These are phyloP conservation scores for Ilyonectria destructans DNA, from an alignment of 2,329 filamentous ascomycete genomes.

Conservation along the genomic window DNA sequence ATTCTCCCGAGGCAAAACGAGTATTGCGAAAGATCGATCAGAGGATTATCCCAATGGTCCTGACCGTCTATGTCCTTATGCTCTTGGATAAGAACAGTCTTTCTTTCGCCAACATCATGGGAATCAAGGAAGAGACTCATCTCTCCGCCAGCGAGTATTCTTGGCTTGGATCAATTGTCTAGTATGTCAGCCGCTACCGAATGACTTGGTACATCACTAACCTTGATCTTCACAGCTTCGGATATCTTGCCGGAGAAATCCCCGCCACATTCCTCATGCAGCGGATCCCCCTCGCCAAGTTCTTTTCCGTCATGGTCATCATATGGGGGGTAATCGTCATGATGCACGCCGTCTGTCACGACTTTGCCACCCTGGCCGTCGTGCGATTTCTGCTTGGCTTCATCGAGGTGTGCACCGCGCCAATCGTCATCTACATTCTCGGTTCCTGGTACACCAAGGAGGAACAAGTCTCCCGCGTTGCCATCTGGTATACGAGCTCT, in stretches of 20 bases:
- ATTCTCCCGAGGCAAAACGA: slow-evolving; percentile 20
- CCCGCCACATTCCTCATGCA: slow-evolving; percentile 27
- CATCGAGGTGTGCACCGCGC: slow-evolving; percentile 23
- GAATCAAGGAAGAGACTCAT: slow-evolving; percentile 20
- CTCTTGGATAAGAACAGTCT: slow-evolving; percentile 30
- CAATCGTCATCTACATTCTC: slow-evolving; percentile 16
- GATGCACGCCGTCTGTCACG: slow-evolving; percentile 12
- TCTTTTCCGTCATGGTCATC: slow-evolving; percentile 24
- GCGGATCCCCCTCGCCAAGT: slow-evolving; percentile 25
- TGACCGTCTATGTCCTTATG: slow-evolving; percentile 25
- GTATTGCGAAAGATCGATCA: slow-evolving; percentile 29
- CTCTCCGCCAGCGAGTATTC: slow-evolving; percentile 24
- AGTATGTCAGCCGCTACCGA: slow-evolving; percentile 15
- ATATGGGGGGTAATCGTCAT: slow-evolving; percentile 23
- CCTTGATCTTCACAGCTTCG: slow-evolving; percentile 12
- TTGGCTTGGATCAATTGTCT: slow-evolving; percentile 33
- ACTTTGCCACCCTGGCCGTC: slow-evolving; percentile 21
- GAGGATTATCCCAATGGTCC: slow-evolving; percentile 25
- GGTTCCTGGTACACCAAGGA: slow-evolving; percentile 26
- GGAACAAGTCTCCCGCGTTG: slow-evolving; percentile 23
- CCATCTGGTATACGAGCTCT: slow-evolving; percentile 21
- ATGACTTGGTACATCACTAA: not conserved
- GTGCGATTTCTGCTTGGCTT: slow-evolving; percentile 30
- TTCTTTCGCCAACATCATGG: slow-evolving; percentile 30
- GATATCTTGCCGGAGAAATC: slow-evolving; percentile 31